Conservation (phyloP, 1,284 basidiomycete species). For the Phylloboletellus chloephorus region DNA sequence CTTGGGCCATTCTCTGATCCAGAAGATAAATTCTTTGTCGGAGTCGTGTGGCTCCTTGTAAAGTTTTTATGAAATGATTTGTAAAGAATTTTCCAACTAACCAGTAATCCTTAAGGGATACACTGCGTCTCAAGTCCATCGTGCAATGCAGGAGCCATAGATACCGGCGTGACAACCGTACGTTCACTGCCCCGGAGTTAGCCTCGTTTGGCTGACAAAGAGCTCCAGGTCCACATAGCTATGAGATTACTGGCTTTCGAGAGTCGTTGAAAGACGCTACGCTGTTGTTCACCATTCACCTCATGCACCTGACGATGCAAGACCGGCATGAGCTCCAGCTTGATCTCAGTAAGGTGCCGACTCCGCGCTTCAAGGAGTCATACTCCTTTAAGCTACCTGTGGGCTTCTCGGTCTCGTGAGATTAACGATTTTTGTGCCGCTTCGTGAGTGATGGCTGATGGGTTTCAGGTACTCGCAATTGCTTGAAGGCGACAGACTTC, state of each 20-base stretch:
- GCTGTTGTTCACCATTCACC: slow-evolving; percentile 35
- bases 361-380: slow-evolving; percentile 30
- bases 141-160: neutral
- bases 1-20: slow-evolving; percentile 20
- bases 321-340: slow-evolving; percentile 41
- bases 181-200: neutral
- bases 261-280: slow-evolving; percentile 23
- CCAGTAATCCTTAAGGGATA: slow-evolving; percentile 11
- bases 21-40: slow-evolving; percentile 21
- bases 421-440: neutral
- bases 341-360: slow-evolving; percentile 35
- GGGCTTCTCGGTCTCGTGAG: slow-evolving; percentile 36
- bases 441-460: slow-evolving; percentile 1
- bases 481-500: slow-evolving; percentile 36
- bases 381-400: slow-evolving; percentile 35
- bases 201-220: slow-evolving; percentile 1
- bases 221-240: slow-evolving; percentile 14
- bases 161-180: slow-evolving; percentile 6
- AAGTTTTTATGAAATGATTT: slow-evolving; percentile 2
- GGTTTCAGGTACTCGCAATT: slow-evolving; percentile 33
- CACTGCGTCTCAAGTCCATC: slow-evolving; percentile 15
- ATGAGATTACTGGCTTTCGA: slow-evolving; percentile 17
- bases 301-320: slow-evolving; percentile 37
- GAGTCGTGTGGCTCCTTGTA: slow-evolving; percentile 19
- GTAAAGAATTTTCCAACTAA: neutral